phyloP scores from a whole-genome alignment of 2,329 filamentous ascomycete genomes.

The Fusarium solani-melongenae region DNA sequence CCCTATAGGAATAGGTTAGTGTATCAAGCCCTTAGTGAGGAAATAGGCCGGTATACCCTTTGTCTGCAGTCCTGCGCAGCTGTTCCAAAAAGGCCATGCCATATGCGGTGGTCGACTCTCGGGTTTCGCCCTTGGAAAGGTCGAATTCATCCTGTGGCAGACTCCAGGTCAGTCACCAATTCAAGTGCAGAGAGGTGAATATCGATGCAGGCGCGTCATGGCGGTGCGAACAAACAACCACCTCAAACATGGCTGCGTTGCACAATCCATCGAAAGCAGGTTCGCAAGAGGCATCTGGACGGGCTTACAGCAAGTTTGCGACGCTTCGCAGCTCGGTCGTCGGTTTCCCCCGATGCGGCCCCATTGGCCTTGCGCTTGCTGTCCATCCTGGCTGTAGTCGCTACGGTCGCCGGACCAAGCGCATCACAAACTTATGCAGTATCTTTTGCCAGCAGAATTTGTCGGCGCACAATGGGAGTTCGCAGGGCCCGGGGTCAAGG shows the following conservation, averaged over 20 bases:
- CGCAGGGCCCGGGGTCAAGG: conserved; percentile 29
- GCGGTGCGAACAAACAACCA: not conserved
- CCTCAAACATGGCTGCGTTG: not conserved
- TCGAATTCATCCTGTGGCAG: conserved; percentile 55
- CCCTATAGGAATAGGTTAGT: conserved; percentile 58
- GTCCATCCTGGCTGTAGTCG: conserved; percentile 57
- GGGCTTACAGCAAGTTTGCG: conserved; percentile 63
- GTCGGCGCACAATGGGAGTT: conserved; percentile 45
- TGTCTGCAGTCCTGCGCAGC: conserved; percentile 81
- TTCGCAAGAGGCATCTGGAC: conserved; percentile 31
- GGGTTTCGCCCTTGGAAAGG: conserved; percentile 67
- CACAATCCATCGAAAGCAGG: not conserved
- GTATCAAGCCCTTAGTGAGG: conserved; percentile 5
- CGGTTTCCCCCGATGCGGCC: conserved; percentile 56
- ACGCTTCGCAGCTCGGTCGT: conserved; percentile 67
- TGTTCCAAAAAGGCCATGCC: conserved; percentile 80
- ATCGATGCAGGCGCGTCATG: not conserved
- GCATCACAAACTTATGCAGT: conserved; percentile 41
- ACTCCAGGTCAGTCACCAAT: conserved; percentile 17
- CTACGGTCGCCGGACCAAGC: conserved; percentile 39
- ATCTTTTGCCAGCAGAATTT: conserved; percentile 5
- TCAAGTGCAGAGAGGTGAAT: not conserved
- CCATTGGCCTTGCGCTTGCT: conserved; percentile 67
- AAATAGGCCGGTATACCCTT: conserved; percentile 68
- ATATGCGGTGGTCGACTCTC: conserved; percentile 75